Base-by-base conservation (phyloP, 2,329 filamentous ascomycete genomes). In the Clonostachys sp. region DNA sequence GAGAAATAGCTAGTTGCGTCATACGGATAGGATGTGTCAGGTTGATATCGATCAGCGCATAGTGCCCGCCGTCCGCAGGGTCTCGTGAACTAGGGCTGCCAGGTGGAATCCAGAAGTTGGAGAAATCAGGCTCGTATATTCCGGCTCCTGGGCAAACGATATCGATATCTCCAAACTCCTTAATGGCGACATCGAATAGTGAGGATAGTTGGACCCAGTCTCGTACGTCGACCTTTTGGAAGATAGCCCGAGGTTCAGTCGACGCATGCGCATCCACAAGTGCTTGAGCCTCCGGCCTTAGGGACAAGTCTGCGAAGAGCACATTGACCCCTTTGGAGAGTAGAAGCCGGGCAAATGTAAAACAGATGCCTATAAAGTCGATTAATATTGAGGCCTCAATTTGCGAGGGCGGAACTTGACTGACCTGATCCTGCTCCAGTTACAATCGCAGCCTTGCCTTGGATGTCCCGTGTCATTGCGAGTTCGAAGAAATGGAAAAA, bases 141-240 rank as follows among this genome's bases (percentile, higher is more conserved):
- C 73, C 73, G 0, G 73, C 73, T 1, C 72, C 71, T 0, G 73
- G 70, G 36, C 70, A 73, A 4, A 75, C 56, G 24, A 76, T 63
- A 42, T 71, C 67, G 49, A 70, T 60, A 3, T 53, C 55, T 1
- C 65, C 65, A 44, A 74, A 74, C 24, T 67, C 60, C 2, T 48
- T 17, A 1, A 64, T 38, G 0, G 70, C 56, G 5, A 53, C 51
- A 4, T 61, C 52, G 46, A 74, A 71, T 52, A 70, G 62, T 13
- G 50, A 49, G 1, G 57, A 44, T 0, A 75, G 53, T 5, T 65
- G 61, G 2, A 58, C 50, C 72, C 72, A 75, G 0, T 62, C 63
- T 0, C 67, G 66, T 0, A 76, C 73, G 47, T 76, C 69, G 2
- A 71, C 73, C 51, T 67, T 57, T 18, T 67, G 60, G 53, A 74